Base-by-base conservation (phyloP, 768 basidiomycete genomes). In the Serendipita sp. region DNA sequence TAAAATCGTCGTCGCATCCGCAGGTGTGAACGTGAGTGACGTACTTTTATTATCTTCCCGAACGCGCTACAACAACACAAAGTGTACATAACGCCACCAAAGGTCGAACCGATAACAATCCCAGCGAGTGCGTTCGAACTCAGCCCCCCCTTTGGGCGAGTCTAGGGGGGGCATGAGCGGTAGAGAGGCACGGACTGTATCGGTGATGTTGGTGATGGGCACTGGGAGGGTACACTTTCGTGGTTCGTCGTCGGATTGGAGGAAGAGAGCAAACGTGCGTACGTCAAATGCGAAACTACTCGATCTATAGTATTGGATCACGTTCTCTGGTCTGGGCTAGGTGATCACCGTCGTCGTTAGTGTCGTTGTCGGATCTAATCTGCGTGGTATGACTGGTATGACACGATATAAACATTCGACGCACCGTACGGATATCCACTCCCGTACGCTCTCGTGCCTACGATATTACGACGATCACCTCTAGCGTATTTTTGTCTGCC, bases 301-400 rank as follows among this genome's bases (percentile, higher is more conserved):
- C n/a, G 64, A 61, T 28, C 64, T 61, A 34, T 65, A 65, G 62
- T 65, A 65, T 45, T 66, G 65, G n/a, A 65, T 30, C 9, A 56
- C 62, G 3, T 63, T 51, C 33, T 63, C 53, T 0, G 62, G 62
- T 41, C 58, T 31, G 1, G 62, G 34, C 24, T 26, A 9, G 26
- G 24, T 2, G 14, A 2, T 22, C 11, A 13, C 11, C 17, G 62
- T 7, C 24, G 50, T 14, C 17, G n/a, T n/a, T n/a, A n/a, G n/a
- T n/a, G n/a, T n/a, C n/a, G 5, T 58, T n/a, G 51, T 56, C 33
- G 62, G 53, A 26, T 13, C 16, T 26, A 63, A 41, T 33, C 17
- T 44, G 42, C 22, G 31, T 22, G 44, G 42, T 17, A 14, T 20
- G 3, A 3, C 20, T 30, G 63, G 63, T 9, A 26, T 31, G 7